A percentile compares a stretch with the other conserved stretches of the same genome.
phyloP scores from a whole-genome alignment of 164 flowering plant species.

The Liriodendron chinense region DNA sequence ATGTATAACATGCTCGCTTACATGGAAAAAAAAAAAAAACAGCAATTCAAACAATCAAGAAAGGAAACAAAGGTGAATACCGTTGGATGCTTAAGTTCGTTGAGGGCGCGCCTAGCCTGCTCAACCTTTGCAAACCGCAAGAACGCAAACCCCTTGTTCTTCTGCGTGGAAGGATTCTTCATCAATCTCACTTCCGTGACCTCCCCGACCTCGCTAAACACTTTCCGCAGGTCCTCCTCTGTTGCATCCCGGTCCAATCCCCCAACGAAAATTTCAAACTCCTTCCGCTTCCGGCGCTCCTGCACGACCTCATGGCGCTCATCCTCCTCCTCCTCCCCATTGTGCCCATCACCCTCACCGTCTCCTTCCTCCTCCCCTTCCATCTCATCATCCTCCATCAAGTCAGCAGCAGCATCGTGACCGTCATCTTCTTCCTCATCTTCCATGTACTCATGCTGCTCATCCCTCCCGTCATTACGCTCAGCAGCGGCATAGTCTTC shows the following conservation, averaged over 20 bases:
- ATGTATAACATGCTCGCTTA: too few species aligned
- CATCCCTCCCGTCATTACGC: neutral
- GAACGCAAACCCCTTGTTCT: constrained; percentile 40
- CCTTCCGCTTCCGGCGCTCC: constrained; percentile 32
- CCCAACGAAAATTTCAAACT: constrained; percentile 34
- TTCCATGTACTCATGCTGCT: constrained; percentile 1
- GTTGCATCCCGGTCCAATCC: constrained; percentile 33
- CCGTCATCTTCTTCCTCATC: constrained; percentile 10
- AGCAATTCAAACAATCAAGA: neutral
- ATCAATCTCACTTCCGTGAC: constrained; percentile 34
- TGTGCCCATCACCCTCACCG: constrained; percentile 12
- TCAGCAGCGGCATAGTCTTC: neutral
- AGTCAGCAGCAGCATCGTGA: neutral
- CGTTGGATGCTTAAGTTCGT: constrained; percentile 27
- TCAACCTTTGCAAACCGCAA: constrained; percentile 30
- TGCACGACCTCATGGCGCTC: constrained; percentile 30
- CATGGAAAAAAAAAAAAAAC: too few species aligned
- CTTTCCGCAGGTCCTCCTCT: constrained; percentile 28
- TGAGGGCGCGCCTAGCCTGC: constrained; percentile 35
- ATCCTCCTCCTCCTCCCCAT: constrained; percentile 17
- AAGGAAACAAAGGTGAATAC: constrained; percentile 8
- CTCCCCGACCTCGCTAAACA: constrained; percentile 31
- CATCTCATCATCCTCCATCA: constrained; percentile 16
- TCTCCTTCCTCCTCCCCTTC: constrained; percentile 13
- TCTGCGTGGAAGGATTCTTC: constrained; percentile 31